These are phyloP conservation scores for Cyathus striatus DNA, from an alignment of 768 basidiomycete species.

Conservation along the genomic window DNA sequence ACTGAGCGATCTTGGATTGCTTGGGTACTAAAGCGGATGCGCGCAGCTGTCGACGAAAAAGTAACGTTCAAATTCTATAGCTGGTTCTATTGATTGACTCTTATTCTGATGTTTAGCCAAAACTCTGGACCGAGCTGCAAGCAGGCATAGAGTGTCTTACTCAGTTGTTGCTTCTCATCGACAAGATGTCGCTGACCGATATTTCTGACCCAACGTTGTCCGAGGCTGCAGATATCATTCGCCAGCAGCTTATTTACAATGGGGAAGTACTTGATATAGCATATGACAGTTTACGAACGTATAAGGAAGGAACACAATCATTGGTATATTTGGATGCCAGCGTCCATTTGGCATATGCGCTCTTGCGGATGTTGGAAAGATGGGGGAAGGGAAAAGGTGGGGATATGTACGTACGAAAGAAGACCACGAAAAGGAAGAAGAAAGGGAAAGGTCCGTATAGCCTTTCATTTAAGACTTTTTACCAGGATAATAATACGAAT, in stretches of 20 bases:
- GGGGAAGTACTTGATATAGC: constrained; percentile 91
- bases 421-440: constrained; percentile 48
- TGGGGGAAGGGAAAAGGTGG: constrained; percentile 71
- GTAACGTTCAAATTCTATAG: constrained; percentile 32
- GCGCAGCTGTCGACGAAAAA: constrained; percentile 86
- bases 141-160: constrained; percentile 93
- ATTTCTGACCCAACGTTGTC: constrained; percentile 41
- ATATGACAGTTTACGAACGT: constrained; percentile 68
- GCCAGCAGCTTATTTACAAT: constrained; percentile 92
- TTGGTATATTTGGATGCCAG: constrained; percentile 84
- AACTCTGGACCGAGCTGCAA: constrained; percentile 90
- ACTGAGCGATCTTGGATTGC: constrained; percentile 83
- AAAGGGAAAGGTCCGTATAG: constrained; percentile 34
- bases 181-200: constrained; percentile 64
- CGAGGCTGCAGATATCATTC: constrained; percentile 77
- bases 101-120: constrained; percentile 55
- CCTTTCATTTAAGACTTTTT: constrained; percentile 4
- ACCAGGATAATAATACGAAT: constrained; percentile 6
- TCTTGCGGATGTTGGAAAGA: constrained; percentile 87
- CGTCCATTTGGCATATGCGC: constrained; percentile 75
- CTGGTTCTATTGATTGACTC: constrained; percentile 1
- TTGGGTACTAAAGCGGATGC: constrained; percentile 89
- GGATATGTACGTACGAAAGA: constrained; percentile 76
- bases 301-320: constrained; percentile 76
- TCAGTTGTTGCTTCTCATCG: constrained; percentile 85